A percentile compares a stretch with the other conserved stretches of the same genome.
phyloP scores from a whole-genome alignment of 768 basidiomycete genomes.

The Porphyrellus cyaneotinctus region DNA sequence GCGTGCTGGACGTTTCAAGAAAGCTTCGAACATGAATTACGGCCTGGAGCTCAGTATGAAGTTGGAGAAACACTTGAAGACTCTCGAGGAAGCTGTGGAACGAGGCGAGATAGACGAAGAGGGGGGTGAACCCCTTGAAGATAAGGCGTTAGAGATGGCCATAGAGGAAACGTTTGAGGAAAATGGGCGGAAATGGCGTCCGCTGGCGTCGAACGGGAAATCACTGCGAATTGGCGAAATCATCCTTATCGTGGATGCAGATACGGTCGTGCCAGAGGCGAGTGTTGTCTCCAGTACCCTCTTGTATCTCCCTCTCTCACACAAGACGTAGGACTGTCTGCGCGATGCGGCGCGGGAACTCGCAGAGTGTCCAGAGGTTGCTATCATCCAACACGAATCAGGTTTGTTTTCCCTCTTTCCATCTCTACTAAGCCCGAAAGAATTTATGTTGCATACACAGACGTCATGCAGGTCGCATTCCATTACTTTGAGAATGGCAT shows the following conservation, averaged over 20 bases:
- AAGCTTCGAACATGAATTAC: conserved; percentile 91
- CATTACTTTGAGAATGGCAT: conserved; percentile 93
- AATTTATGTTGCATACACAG: conserved; percentile 37
- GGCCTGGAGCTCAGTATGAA: conserved; percentile 46
- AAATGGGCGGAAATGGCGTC: conserved; percentile 54
- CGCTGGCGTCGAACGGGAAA: conserved; percentile 76
- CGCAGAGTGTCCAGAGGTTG: conserved; percentile 76
- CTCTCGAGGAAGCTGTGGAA: conserved; percentile 44
- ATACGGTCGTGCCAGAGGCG: conserved; percentile 79
- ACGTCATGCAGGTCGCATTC: conserved; percentile 86
- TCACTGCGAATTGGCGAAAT: conserved; percentile 74
- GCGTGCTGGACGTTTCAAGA: conserved; percentile 81
- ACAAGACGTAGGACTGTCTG: conserved; percentile 66
- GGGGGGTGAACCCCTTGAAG: conserved; percentile 47
- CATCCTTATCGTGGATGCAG: conserved; percentile 83
- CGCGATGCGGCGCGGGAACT: conserved; percentile 87
- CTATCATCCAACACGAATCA: conserved; percentile 90
- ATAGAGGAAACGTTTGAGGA: conserved; percentile 69
- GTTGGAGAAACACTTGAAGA: conserved; percentile 33
- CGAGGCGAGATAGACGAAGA: conserved; percentile 40
- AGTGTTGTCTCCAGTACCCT: neutral
- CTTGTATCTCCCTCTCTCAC: neutral
- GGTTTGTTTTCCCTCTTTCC: conserved; percentile 33
- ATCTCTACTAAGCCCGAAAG: neutral
- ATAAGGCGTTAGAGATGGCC: conserved; percentile 65